phyloP scores from a whole-genome alignment of 2,329 filamentous ascomycete genomes.

The Trichoderma koningii region DNA sequence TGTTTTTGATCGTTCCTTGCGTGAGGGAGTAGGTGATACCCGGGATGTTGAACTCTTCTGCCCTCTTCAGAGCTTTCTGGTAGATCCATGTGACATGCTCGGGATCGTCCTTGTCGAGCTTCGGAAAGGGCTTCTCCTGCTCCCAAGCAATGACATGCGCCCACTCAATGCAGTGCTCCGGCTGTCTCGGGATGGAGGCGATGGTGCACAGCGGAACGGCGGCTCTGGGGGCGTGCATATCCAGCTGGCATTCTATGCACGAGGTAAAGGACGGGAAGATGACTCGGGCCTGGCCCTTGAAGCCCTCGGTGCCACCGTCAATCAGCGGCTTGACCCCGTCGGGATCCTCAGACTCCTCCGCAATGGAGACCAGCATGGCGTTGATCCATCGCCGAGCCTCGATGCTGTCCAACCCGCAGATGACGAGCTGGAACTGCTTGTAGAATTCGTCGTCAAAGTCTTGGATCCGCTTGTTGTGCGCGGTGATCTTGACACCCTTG shows the following conservation, averaged over 20 bases:
- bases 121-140: slow-evolving; percentile 76
- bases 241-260: slow-evolving; percentile 96
- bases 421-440: slow-evolving; percentile 90
- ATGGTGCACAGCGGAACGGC: slow-evolving; percentile 95
- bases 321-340: slow-evolving; percentile 92
- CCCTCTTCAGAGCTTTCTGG: slow-evolving; percentile 76
- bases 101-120: slow-evolving; percentile 92
- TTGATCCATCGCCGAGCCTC: slow-evolving; percentile 99
- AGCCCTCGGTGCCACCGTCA: slow-evolving; percentile 95
- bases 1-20: slow-evolving; percentile 98
- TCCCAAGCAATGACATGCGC: slow-evolving; percentile 98
- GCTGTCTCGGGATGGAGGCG: slow-evolving; percentile 92
- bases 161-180: slow-evolving; percentile 98
- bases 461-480: slow-evolving; percentile 93
- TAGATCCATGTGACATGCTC: slow-evolving; percentile 98
- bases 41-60: slow-evolving; percentile 83
- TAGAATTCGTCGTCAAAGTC: slow-evolving; percentile 97
- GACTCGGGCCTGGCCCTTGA: slow-evolving; percentile 95
- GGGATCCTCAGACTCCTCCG: slow-evolving; percentile 72
- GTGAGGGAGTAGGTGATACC: slow-evolving; percentile 96
- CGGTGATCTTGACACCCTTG: slow-evolving; percentile 86
- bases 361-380: slow-evolving; percentile 85
- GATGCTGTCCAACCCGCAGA: slow-evolving; percentile 95
- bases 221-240: slow-evolving; percentile 97
- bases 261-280: slow-evolving; percentile 90